Base-by-base conservation (phyloP, 1,139 yeast genomes). In the Candida buenavistaensis region DNA sequence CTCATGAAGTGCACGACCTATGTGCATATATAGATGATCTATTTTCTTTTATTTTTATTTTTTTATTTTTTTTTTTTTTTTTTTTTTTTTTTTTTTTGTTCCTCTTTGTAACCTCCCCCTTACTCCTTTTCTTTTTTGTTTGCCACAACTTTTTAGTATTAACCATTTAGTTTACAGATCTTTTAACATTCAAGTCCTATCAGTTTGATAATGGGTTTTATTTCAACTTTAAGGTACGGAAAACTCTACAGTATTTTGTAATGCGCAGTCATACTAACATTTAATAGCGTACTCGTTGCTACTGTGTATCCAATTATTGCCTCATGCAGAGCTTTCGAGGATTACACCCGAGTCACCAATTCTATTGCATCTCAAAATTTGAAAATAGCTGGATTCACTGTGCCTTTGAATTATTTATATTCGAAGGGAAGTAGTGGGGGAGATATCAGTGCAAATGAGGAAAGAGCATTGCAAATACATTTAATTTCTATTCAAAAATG, bases 251-350 rank as follows among this genome's bases (percentile, higher is more conserved):
- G n/a, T n/a, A n/a, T 47, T 35, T 33, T 11, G 6, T 5, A 10
- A 5, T n/a, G n/a, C n/a, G n/a, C n/a, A n/a, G n/a, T n/a, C n/a
- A n/a, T n/a, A n/a, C n/a, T n/a, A n/a, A n/a, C n/a, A n/a, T n/a
- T n/a, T 9, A 14, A n/a, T 22, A 43, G 47, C 22, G 32, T 37
- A 25, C 39, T 64, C 19, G 59, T 75, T 31, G 62, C 80, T 1
- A 60, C 70, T 17, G 59, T 71, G 11, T 74, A 72, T 51, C 86
- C 86, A 3, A 56, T 74, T 7, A 53, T 72, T 43, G 75, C 78
- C 32, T 72, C 83, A 0, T 75, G 62, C 50, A 68, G 64, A 41
- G 78, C 83, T 3, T 66, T 76, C 42, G 67, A 72, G 42, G 61
- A 63, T 33, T 68, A 71, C 47, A 69, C 47, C 8, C 40, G 43